Evolutionary conservation across 1,284 basidiomycete genomes (phyloP).

Genomic region (Ceratobasidium sp.): DNA sequence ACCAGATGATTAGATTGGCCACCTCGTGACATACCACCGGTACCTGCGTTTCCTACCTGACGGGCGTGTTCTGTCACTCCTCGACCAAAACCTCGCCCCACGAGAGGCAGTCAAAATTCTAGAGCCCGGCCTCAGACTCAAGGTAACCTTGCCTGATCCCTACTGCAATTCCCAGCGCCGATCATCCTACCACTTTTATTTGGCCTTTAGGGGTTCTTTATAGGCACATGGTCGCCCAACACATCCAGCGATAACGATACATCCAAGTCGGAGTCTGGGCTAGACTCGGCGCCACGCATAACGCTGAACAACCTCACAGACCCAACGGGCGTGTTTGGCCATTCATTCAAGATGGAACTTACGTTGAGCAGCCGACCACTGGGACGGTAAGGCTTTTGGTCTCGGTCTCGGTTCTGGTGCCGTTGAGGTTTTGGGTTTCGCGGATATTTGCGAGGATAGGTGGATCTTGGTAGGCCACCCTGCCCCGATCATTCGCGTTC

Average conservation of each 20-base stretch:
- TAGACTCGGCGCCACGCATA: conserved; percentile 60
- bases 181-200: conserved; percentile 31
- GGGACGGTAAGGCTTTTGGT: conserved; percentile 61
- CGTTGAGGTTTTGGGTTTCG: too few relatives aligned
- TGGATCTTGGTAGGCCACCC: too few relatives aligned
- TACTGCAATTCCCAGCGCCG: neutral
- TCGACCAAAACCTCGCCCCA: conserved; percentile 77
- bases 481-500: too few relatives aligned
- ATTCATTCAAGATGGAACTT: conserved; percentile 90
- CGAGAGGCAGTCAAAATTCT: conserved; percentile 80
- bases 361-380: conserved; percentile 78
- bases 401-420: too few relatives aligned
- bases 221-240: conserved; percentile 73
- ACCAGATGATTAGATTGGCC: conserved; percentile 53
- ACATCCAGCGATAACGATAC: conserved; percentile 52
- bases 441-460: too few relatives aligned
- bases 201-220: conserved; percentile 68
- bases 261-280: neutral
- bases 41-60: conserved; percentile 89
- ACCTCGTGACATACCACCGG: conserved; percentile 84
- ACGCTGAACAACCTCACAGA: conserved; percentile 73
- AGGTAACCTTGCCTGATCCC: conserved; percentile 61
- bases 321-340: conserved; percentile 57
- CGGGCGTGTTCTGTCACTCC: conserved; percentile 85
- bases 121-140: conserved; percentile 79